Evolutionary conservation across 441 rosid genomes (phyloP), one percentile per base, ranked within the genome.

Genomic region (Melastoma candidum): DNA sequence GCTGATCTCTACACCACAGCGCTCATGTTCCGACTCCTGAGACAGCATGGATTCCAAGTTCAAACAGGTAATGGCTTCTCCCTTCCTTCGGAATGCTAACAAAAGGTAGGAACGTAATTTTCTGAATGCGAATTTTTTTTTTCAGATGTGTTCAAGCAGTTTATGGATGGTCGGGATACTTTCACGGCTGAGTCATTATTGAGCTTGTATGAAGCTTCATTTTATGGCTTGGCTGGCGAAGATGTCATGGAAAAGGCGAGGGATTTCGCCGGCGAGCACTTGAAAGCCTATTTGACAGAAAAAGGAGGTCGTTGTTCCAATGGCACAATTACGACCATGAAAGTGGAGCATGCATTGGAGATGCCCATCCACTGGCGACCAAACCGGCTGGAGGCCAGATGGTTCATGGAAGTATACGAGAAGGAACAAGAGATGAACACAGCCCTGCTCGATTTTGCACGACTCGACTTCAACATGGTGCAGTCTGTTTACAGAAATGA

Each of bases 131-230:
- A 17, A 17, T 17, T 17, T 17, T 17, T 17, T 2, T 8, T 12
- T 39, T 43, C 57, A 61, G 64, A 58, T 32, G 69, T 67, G 12
- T 62, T 70, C 3, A 26, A 29, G 14, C 58, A 39, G 26, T 74
- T 74, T 49, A 61, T 29, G 63, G 48, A 53, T 8, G 2, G 12
- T 24, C 48, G 52, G 27, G 71, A 67, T 3, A 57, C 58, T 11
- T 67, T 61, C 22, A 17, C 22, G n/a, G 43, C 49, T 29, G 5
- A 0, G 22, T 72, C 70, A 5, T 24, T 59, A 22, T 26, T 74
- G 51, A 70, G 64, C 47, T 58, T 70, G 12, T 59, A 64, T 29
- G 71, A 70, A 55, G 71, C 78, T 45, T 74, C 75, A 6, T 36
- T 58, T 51, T 64, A 54, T 2, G 70, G 66, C 17, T 10, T 56